These are phyloP conservation scores for Eucalyptus pumila DNA, from an alignment of 345 rosid species.

Conservation along the genomic window DNA sequence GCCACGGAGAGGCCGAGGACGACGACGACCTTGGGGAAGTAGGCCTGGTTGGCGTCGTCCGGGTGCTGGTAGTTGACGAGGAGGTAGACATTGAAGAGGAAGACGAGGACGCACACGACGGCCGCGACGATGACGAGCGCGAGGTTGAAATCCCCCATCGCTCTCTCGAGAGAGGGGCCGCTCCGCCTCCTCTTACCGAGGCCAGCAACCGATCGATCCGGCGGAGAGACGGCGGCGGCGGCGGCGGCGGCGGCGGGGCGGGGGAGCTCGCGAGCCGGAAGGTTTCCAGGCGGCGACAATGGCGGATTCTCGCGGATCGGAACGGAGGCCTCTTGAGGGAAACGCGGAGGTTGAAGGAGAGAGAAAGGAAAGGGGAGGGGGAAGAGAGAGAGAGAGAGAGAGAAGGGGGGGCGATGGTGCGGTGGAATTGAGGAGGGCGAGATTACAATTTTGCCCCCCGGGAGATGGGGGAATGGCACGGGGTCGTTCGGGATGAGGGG, in stretches of 20 bases:
- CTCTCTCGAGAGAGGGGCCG: neutral
- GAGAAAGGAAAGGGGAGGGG: neutral
- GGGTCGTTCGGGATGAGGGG: fast-evolving
- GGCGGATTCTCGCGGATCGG: neutral
- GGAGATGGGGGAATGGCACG: neutral
- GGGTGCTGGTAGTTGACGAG: constrained; percentile 99
- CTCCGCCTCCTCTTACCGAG: neutral
- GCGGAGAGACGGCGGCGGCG: neutral
- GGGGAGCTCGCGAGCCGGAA: neutral
- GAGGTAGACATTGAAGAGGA: constrained; percentile 84
- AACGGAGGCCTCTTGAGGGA: neutral
- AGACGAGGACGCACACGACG: constrained; percentile 77
- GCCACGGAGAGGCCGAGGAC: constrained; percentile 86
- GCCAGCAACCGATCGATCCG: neutral
- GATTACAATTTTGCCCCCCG: neutral
- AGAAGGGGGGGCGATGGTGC: neutral
- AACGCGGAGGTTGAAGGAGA: neutral
- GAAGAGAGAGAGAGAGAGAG: neutral
- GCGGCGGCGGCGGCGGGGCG: too few species aligned
- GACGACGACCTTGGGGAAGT: constrained; percentile 94
- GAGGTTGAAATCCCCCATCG: constrained; percentile 99
- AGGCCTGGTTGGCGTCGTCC: constrained; percentile 96
- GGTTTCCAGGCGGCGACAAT: neutral
- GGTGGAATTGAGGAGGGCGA: neutral
- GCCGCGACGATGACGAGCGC: constrained; percentile 96